These are phyloP conservation scores for Bacterosira constricta DNA, from an alignment of 108 stramenopile species.

Conservation along the genomic window DNA sequence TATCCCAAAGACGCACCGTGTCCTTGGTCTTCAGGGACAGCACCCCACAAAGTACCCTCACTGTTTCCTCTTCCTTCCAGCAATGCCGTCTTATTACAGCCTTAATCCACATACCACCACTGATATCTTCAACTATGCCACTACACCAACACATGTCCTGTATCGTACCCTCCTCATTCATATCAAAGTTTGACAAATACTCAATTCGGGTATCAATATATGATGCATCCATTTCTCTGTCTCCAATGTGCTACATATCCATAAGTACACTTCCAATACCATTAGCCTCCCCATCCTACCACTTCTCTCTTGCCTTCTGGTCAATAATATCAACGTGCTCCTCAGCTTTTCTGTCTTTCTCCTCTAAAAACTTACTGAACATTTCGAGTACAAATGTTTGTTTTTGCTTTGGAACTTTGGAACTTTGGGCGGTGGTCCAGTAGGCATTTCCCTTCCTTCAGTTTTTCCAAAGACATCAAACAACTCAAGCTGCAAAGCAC, in stretches of 20 bases:
- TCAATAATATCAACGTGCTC: background rate
- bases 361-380: too few species aligned
- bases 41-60: background rate
- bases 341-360: background rate
- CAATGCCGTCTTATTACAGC: background rate
- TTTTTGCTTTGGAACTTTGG: constrained; percentile 1
- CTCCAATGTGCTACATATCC: background rate
- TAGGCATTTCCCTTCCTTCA: background rate
- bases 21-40: background rate
- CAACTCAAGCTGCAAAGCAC: background rate
- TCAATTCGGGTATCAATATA: background rate
- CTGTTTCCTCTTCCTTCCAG: background rate
- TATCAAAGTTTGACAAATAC: background rate
- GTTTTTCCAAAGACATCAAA: background rate
- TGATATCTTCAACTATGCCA: background rate
- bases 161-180: background rate
- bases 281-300: constrained; percentile 2
- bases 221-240: background rate
- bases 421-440: background rate
- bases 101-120: background rate
- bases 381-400: background rate
- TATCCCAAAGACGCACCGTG: too few species aligned
- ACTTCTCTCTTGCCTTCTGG: background rate
- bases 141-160: constrained; percentile 1
- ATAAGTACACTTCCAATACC: background rate